Base-by-base conservation (phyloP, 371 early-diverging fungal genomes). In the Syncephalastrum racemosum region DNA sequence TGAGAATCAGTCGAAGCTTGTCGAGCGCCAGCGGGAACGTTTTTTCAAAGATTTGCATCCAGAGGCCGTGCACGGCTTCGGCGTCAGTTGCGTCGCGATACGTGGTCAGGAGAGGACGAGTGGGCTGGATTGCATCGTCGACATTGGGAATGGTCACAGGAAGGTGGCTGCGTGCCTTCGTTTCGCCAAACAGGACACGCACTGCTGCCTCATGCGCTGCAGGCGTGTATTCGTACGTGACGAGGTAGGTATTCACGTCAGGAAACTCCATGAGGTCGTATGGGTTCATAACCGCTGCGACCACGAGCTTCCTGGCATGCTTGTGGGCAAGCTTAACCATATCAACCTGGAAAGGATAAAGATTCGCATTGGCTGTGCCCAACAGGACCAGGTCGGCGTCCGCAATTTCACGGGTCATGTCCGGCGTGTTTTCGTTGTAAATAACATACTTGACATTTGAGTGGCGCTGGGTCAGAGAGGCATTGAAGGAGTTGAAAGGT, bases 311-410 rank as follows among this genome's bases (percentile, higher is more conserved):
- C n/a, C 58, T 61, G 6, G 69, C 60, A 41, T 51, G 40, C n/a
- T 47, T 31, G 4, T 58, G 49, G n/a, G 63, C 68, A 14, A 54
- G 56, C 18, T 70, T 43, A 2, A 76, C 80, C 60, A 76, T 55
- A 8, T 60, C 23, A 2, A 61, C 62, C 46, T 79, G 80, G 59
- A 74, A 79, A 0, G 68, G 69, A 42, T 79, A 56, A 1, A 79
- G 51, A 25, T 76, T 76, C 6, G 67, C 80, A 45, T 79, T 79
- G 22, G 74, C 80, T 15, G 80, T 79, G 7, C 75, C 80, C 16
- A 79, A 23, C 44, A 79, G 58, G 8, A 79, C 66, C 50, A 53
- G 59, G 18, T 62, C 64, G 1, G 74, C 72, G 4, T 53, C 41
- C 4, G 54, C 20, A 5, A 79, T 68, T 6, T 53, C 25, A 1